Base-by-base conservation (phyloP, 345 rosid species). In the Boechera retrofracta region DNA sequence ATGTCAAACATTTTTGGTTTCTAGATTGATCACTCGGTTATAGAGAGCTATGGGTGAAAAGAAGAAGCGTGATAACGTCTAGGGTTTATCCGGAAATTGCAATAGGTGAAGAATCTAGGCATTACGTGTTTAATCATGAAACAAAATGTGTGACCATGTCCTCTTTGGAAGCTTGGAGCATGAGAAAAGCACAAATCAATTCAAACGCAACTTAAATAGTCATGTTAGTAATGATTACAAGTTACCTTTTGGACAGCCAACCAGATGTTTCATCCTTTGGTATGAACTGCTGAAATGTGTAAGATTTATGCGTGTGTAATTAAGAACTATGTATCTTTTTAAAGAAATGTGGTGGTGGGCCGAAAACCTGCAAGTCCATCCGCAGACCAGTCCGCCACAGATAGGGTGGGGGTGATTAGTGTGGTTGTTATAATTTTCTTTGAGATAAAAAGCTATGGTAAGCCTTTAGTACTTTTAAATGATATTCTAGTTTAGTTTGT, bases 91-190 rank as follows among this genome's bases (percentile, higher is more conserved):
- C 91, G 0, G 52, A 42, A 52, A 12, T 83, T 63, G 88, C 88
- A 1, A 55, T 79, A 21, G 85, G 71, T 48, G 79, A 78, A 18
- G 74, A 36, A 11, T 75, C 87, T 41, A 77, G 47, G 69, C 75
- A 82, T 31, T 81, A 61, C 10, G 76, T 77, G 55, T 84, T 87
- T 79, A 86, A 87, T 75, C 75, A 88, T 75, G 92, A 89, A 13
- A 79, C 84, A 12, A 48, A 9, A 3, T 18, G 61, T 72, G 85
- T 88, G 15, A 64, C 48, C 18, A 80, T 88, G 32, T 64, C 85
- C 31, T 77, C 67, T 9, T 45, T 88, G 29, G 81, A 71, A 64
- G 93, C 88, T 10, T 91, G 93, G 91, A 87, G 83, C 75, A 87
- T 88, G 87, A 80, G 83, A 53, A 80, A 80, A 18, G 91, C 92